Conservation (phyloP, 2,329 filamentous ascomycete species). For the Paraconiothyrium sp. region DNA sequence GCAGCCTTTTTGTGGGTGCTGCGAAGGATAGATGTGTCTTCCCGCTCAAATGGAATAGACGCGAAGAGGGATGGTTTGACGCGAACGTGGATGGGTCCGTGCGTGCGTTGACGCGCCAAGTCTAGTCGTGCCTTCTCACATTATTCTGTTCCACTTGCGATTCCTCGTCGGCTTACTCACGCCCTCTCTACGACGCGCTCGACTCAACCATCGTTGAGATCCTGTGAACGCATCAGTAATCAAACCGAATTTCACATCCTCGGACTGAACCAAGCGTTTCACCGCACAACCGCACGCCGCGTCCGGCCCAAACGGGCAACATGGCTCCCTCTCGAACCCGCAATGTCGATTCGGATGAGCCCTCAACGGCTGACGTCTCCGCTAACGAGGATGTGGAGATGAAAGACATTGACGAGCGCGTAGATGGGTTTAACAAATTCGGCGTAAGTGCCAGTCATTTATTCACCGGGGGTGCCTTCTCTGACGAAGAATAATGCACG, state of each 20-base stretch:
- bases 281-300: slow-evolving; percentile 34
- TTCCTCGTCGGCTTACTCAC: slow-evolving; percentile 22
- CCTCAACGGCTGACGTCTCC: slow-evolving; percentile 49
- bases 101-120: slow-evolving; percentile 17
- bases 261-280: slow-evolving; percentile 20
- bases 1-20: background rate
- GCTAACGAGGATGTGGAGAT: slow-evolving; percentile 51
- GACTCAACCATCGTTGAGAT: slow-evolving; percentile 28
- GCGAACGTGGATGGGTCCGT: slow-evolving; percentile 9
- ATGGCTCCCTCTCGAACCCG: slow-evolving; percentile 51
- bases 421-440: slow-evolving; percentile 48
- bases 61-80: slow-evolving; percentile 4
- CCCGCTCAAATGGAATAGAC: background rate
- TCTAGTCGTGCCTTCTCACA: slow-evolving; percentile 16
- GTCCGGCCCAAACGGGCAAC: slow-evolving; percentile 47
- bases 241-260: slow-evolving; percentile 10
- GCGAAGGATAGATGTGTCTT: background rate
- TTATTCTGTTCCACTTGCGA: slow-evolving; percentile 24
- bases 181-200: slow-evolving; percentile 32
- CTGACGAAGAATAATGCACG: slow-evolving; percentile 9
- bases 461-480: slow-evolving; percentile 17
- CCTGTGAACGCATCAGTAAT: slow-evolving; percentile 13
- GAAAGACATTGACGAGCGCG: slow-evolving; percentile 45
- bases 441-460: slow-evolving; percentile 33
- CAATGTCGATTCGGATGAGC: slow-evolving; percentile 45